Evolutionary conservation across 169 alveolate genomes (phyloP).

Genomic region (Plasmodium sp.): DNA sequence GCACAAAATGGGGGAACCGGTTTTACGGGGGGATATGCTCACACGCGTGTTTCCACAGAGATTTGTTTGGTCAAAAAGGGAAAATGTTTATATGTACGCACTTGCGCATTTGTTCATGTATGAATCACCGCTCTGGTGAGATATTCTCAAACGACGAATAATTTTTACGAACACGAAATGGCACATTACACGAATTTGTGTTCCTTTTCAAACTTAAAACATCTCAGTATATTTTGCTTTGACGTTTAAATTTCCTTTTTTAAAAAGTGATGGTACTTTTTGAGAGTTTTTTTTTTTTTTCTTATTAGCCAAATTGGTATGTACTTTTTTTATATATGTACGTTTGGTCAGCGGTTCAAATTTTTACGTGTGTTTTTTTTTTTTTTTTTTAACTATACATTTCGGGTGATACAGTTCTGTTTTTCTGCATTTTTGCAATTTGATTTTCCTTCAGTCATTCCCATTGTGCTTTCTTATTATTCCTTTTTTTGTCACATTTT

Average conservation of each 20-base stretch:
- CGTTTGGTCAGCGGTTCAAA: background rate
- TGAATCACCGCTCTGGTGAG: background rate
- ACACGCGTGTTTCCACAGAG: background rate
- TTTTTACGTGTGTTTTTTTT: background rate
- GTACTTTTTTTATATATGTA: background rate
- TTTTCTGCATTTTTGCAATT: background rate
- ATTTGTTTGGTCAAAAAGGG: background rate
- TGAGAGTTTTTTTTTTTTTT: background rate
- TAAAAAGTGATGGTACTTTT: background rate
- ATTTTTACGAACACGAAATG: background rate
- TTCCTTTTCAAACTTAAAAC: background rate
- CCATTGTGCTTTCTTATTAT: background rate
- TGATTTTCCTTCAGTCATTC: background rate
- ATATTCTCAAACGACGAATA: background rate
- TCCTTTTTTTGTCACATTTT: background rate
- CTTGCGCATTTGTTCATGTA: background rate
- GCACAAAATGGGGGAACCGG: background rate
- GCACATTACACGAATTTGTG: background rate
- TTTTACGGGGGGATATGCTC: background rate
- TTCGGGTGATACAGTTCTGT: background rate
- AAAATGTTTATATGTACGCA: background rate
- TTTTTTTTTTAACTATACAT: background rate
- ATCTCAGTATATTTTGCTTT: background rate
- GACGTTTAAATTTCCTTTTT: background rate
- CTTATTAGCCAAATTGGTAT: background rate